Evolutionary conservation across 2,329 filamentous ascomycete species (phyloP).

Genomic region (Calonectria fujianensis): DNA sequence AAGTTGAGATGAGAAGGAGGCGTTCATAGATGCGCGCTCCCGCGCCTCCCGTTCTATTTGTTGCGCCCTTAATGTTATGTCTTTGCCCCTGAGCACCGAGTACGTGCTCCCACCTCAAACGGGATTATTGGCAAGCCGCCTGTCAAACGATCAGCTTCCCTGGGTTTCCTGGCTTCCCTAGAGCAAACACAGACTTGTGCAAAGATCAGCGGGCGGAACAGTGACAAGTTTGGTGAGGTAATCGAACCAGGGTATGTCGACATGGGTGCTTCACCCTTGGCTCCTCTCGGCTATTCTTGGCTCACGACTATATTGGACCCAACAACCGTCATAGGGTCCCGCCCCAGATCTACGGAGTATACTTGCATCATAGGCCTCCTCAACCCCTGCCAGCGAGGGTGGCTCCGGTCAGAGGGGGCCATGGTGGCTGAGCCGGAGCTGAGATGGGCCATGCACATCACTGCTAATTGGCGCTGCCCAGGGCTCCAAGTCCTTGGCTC

Average conservation of each 20-base stretch:
- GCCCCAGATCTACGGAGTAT: conserved; percentile 39
- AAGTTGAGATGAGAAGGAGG: conserved; percentile 20
- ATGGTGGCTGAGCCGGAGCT: conserved; percentile 38
- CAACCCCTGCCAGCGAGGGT: conserved; percentile 30
- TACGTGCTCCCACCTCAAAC: background rate
- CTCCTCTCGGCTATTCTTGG: conserved; percentile 37
- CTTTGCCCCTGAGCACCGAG: conserved; percentile 28
- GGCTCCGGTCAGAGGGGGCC: conserved; percentile 26
- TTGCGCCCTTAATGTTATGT: conserved; percentile 4
- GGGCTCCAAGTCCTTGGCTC: conserved; percentile 30
- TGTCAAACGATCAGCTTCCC: background rate
- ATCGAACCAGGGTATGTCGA: conserved; percentile 22
- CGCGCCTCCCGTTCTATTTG: conserved; percentile 30
- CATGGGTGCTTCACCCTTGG: conserved; percentile 26
- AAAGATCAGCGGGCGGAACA: conserved; percentile 14
- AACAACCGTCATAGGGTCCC: conserved; percentile 38
- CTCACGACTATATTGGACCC: conserved; percentile 24
- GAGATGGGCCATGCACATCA: conserved; percentile 34
- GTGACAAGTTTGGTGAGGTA: conserved; percentile 28
- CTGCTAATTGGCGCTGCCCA: conserved; percentile 11
- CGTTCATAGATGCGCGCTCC: conserved; percentile 17
- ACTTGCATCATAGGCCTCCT: conserved; percentile 38
- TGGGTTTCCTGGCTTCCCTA: background rate
- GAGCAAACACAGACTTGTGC: background rate
- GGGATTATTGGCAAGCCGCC: background rate